A percentile compares a stretch with the other conserved stretches of the same genome.
phyloP scores from a whole-genome alignment of 2,329 filamentous ascomycete species.

The Colletotrichum tamarilloi region DNA sequence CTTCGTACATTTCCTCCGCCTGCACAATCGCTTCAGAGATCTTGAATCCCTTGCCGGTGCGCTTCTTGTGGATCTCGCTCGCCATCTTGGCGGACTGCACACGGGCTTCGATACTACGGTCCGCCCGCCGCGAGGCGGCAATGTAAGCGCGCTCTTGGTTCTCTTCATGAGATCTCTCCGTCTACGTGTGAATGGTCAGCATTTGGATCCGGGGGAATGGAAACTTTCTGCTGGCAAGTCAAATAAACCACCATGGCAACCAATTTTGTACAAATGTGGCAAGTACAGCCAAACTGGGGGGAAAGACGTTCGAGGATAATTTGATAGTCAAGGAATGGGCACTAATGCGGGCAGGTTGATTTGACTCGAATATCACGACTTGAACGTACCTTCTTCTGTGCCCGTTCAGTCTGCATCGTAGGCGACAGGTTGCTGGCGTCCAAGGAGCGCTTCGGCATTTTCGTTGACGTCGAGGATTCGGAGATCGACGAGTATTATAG shows the following conservation, averaged over 20 bases:
- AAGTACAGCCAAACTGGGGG: not conserved
- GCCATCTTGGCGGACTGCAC: constrained; percentile 88
- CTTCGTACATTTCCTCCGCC: constrained; percentile 96
- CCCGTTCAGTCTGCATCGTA: constrained; percentile 45
- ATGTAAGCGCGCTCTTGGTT: constrained; percentile 93
- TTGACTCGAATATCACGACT: not conserved
- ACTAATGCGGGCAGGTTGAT: too few species aligned
- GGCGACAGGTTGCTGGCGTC: constrained; percentile 41
- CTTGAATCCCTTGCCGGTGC: constrained; percentile 83
- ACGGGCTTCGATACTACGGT: constrained; percentile 87
- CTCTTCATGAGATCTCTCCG: constrained; percentile 81
- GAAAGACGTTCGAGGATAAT: not conserved
- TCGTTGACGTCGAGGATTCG: constrained; percentile 21
- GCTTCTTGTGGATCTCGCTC: constrained; percentile 89
- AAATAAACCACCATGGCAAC: not conserved
- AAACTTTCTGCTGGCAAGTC: not conserved
- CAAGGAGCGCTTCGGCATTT: constrained; percentile 54
- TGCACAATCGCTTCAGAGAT: constrained; percentile 82
- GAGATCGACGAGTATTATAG: constrained; percentile 25
- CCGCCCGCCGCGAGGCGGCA: constrained; percentile 86
- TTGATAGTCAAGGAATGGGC: not conserved
- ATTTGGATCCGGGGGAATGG: not conserved
- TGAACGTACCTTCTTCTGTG: constrained; percentile 43
- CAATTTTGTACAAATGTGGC: not conserved
- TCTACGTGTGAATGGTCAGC: constrained; percentile 54